These are phyloP conservation scores for Exophiala xenobiotica DNA, from an alignment of 2,329 filamentous ascomycete genomes.

Conservation along the genomic window DNA sequence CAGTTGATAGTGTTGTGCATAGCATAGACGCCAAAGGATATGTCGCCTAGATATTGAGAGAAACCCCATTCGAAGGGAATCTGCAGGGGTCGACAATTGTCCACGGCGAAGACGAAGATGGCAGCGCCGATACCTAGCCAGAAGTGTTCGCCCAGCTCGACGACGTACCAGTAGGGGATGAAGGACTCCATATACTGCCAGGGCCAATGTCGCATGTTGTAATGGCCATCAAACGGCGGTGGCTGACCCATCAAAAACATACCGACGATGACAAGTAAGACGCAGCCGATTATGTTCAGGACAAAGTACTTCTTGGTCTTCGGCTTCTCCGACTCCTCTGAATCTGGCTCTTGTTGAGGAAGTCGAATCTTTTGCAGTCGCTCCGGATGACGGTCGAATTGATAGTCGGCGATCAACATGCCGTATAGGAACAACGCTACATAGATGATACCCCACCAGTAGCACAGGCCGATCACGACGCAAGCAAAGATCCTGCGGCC, in stretches of 20 bases:
- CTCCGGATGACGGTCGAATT: constrained; percentile 17
- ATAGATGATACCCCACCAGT: constrained; percentile 19
- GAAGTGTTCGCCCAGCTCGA: constrained; percentile 34
- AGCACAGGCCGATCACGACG: constrained; percentile 13
- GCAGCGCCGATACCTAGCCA: constrained; percentile 42
- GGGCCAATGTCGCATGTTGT: constrained; percentile 2
- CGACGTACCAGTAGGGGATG: constrained; percentile 15
- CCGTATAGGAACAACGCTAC: constrained; percentile 18
- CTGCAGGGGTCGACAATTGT: constrained; percentile 43
- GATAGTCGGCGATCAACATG: constrained; percentile 18
- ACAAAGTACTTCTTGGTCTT: not conserved
- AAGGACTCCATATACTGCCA: constrained; percentile 7
- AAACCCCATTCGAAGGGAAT: constrained; percentile 43
- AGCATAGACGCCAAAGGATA: constrained; percentile 49
- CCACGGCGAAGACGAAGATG: constrained; percentile 44
- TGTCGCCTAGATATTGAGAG: constrained; percentile 47
- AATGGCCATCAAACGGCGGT: not conserved
- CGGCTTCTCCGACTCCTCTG: not conserved
- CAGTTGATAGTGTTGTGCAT: constrained; percentile 36
- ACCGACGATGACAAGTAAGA: constrained; percentile 5
- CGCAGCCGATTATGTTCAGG: constrained; percentile 5
- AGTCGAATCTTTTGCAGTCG: constrained; percentile 12
- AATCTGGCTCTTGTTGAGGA: constrained; percentile 3
- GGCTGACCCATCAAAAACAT: constrained; percentile 15
- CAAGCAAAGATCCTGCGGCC: constrained; percentile 7